Evolutionary conservation across 2,329 filamentous ascomycete species (phyloP).

Genomic region (Epichloe coenophiala): DNA sequence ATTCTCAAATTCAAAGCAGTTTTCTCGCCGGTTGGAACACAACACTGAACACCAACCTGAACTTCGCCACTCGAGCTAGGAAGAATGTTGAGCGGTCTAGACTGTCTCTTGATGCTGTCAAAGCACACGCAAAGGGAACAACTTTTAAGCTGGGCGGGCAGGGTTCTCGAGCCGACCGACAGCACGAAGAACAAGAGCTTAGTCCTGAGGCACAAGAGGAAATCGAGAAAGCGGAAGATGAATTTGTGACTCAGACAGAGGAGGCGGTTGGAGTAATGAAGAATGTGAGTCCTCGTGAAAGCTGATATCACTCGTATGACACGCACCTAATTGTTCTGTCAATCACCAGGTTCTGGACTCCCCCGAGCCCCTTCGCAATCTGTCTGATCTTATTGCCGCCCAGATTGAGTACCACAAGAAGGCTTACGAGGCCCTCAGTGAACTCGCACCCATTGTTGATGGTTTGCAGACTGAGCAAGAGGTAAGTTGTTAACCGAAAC

Average conservation of each 20-base stretch:
- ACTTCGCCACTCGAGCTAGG: slow-evolving; percentile 83
- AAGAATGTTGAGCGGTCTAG: slow-evolving; percentile 88
- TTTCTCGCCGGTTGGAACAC: slow-evolving; percentile 96
- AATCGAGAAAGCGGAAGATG: slow-evolving; percentile 95
- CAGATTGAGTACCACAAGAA: slow-evolving; percentile 98
- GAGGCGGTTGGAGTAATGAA: slow-evolving; percentile 98
- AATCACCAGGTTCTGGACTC: slow-evolving; percentile 72
- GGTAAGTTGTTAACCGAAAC: slow-evolving; percentile 30
- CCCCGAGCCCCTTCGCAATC: slow-evolving; percentile 83
- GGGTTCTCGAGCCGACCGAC: slow-evolving; percentile 21
- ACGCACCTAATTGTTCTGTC: background rate
- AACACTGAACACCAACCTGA: slow-evolving; percentile 90
- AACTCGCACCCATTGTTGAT: slow-evolving; percentile 80
- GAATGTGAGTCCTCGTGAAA: slow-evolving; percentile 50
- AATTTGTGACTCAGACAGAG: slow-evolving; percentile 95
- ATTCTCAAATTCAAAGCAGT: slow-evolving; percentile 85
- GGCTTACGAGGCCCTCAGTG: slow-evolving; percentile 87
- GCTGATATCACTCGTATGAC: background rate
- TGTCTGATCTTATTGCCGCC: slow-evolving; percentile 85
- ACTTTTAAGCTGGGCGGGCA: slow-evolving; percentile 43
- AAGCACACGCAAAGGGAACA: slow-evolving; percentile 65
- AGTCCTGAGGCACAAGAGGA: slow-evolving; percentile 77
- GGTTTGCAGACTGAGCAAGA: slow-evolving; percentile 95
- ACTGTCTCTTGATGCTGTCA: slow-evolving; percentile 80
- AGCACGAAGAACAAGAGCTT: slow-evolving; percentile 36